Conservation (phyloP, 2,329 filamentous ascomycete genomes). For the Fusarium metavorans region DNA sequence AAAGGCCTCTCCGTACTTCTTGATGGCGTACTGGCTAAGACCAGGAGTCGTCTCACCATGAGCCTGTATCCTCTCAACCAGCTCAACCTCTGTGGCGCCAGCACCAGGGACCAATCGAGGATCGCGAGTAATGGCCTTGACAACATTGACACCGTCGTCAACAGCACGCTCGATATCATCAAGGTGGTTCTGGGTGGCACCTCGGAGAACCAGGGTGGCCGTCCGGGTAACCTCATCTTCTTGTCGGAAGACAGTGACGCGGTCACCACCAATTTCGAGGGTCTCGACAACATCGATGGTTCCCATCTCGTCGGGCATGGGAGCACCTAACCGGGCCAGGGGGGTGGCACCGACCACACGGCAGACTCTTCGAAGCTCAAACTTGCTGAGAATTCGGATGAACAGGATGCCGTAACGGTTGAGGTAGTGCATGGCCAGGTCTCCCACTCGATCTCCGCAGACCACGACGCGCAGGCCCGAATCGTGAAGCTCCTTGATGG, state of each 20-base stretch:
- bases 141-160: constrained; percentile 97
- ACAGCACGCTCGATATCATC: constrained; percentile 97
- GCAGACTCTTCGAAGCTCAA: constrained; percentile 94
- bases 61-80: constrained; percentile 90
- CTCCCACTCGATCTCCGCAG: constrained; percentile 92
- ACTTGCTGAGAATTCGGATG: constrained; percentile 98
- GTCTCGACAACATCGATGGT: constrained; percentile 95
- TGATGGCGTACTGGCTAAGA: constrained; percentile 94
- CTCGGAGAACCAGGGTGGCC: constrained; percentile 91
- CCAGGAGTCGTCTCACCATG: constrained; percentile 94
- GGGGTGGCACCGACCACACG: constrained; percentile 96
- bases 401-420: constrained; percentile 97
- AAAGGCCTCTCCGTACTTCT: constrained; percentile 97
- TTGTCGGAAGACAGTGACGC: constrained; percentile 98
- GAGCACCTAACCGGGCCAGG: constrained; percentile 93
- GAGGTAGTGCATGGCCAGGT: constrained; percentile 96
- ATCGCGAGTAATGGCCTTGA: constrained; percentile 98
- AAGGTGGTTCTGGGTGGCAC: constrained; percentile 97
- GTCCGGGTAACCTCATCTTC: constrained; percentile 93
- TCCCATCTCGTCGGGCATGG: constrained; percentile 99
- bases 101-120: constrained; percentile 91
- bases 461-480: constrained; percentile 92
- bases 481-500: constrained; percentile 96
- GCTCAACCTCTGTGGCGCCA: constrained; percentile 92
- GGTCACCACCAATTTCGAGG: constrained; percentile 95